phyloP scores from a whole-genome alignment of 208 protist species.

The Trichomonas gallinae region DNA sequence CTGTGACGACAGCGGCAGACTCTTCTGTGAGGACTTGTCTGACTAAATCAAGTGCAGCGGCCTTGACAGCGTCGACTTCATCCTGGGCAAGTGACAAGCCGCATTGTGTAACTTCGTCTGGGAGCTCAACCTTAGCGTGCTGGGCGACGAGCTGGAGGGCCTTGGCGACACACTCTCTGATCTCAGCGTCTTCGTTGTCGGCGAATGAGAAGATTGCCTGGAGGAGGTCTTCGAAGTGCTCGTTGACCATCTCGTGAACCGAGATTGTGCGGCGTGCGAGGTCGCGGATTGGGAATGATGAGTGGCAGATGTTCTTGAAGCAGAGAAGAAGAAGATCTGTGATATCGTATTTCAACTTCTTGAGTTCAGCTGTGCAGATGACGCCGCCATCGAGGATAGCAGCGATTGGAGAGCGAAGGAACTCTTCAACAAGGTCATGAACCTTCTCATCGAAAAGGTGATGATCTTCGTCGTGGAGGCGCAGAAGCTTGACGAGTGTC shows the following conservation, averaged over 20 bases:
- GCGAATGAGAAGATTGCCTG: neutral
- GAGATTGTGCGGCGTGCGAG: neutral
- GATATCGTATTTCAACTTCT: neutral
- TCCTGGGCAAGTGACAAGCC: neutral
- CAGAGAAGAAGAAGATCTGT: neutral
- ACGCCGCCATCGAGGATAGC: neutral
- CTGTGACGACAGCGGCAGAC: neutral
- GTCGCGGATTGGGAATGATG: conserved; percentile 14
- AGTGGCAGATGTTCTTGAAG: conserved; percentile 8
- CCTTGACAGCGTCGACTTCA: neutral
- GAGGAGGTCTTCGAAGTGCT: neutral
- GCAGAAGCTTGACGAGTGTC: neutral
- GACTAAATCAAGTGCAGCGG: neutral
- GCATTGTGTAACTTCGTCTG: neutral
- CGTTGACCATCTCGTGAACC: neutral
- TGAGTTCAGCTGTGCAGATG: neutral
- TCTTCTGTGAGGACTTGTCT: neutral
- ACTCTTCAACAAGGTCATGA: neutral
- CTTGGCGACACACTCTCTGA: neutral
- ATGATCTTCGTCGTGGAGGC: neutral
- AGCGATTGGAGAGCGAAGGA: neutral
- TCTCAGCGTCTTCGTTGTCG: neutral
- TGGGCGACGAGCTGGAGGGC: neutral
- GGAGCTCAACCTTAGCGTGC: neutral
- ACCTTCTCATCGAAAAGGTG: neutral